Evolutionary conservation across 2,329 filamentous ascomycete genomes (phyloP), one percentile per base, ranked within the genome.

Genomic region (Colletotrichum sublineola): DNA sequence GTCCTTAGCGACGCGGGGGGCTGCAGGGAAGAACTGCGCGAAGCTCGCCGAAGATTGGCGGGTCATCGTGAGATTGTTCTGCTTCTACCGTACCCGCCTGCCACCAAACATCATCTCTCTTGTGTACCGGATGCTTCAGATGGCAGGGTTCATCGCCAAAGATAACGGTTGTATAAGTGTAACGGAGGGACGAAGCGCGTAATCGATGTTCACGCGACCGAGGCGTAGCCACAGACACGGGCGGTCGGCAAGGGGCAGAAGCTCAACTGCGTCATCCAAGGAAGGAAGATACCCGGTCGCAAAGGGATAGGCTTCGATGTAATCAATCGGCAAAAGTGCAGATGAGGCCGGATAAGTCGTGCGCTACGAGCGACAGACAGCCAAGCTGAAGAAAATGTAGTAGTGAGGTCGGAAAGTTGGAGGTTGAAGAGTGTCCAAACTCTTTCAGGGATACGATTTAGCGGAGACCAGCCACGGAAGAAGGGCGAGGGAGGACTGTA

Each of bases 21-120:
- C 93, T 81, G 92, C 90, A 77, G 93, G 93, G 83, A 95, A 95
- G 88, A 94, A 96, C 85, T 95, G 91, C 84, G 92, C 93, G 88
- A 95, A 95, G 85, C 92, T 91, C 86, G 92, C 92, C 83, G 87
- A 86, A 74, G 89, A 88, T 81, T 92, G 90, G 86, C 93, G 94
- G 90, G 94, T 94, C 92, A 93, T 94, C 85, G 85, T 91, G 87
- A 83, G 77, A 78, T 78, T 82, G 81, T 80, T 82, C 82, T 82
- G 82, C 82, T 84, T 84, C 83, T 86, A 86, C 84, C 84, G 83
- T 81, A 84, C 81, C 84, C 82, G 80, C 84, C 85, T 84, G 84
- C 82, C 83, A 84, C 84, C 84, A 80, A 86, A 86, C 88, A 88
- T 90, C 86, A 85, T 89, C 84, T 84, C 84, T 83, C 81, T 81